phyloP scores from a whole-genome alignment of 768 basidiomycete genomes.

The Boletellus emodensis region DNA sequence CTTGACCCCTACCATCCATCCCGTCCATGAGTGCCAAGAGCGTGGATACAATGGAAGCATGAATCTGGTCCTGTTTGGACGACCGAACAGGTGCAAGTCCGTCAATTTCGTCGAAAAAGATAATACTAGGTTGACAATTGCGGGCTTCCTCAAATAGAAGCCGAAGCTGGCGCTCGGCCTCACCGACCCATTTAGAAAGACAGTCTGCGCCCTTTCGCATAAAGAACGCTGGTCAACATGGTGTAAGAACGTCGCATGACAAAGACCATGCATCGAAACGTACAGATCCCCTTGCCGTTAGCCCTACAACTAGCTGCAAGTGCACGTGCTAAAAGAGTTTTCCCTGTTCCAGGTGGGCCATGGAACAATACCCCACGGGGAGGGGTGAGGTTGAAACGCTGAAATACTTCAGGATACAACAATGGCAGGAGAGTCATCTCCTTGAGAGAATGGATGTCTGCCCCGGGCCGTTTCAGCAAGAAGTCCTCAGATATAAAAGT shows the following conservation, averaged over 20 bases:
- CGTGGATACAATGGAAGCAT: constrained; percentile 95
- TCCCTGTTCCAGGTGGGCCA: constrained; percentile 98
- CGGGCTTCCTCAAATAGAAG: constrained; percentile 95
- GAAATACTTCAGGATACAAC: constrained; percentile 95
- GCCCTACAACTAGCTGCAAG: constrained; percentile 89
- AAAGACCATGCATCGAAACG: constrained; percentile 28
- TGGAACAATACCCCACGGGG: constrained; percentile 97
- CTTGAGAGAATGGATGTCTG: constrained; percentile 94
- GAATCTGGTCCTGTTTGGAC: constrained; percentile 98
- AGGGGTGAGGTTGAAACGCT: constrained; percentile 89
- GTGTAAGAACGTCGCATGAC: neutral
- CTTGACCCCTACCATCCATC: constrained; percentile 97
- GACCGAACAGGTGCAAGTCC: constrained; percentile 96
- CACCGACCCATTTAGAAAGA: constrained; percentile 98
- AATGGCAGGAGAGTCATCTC: constrained; percentile 98
- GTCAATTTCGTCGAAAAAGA: constrained; percentile 99
- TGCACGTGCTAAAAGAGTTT: constrained; percentile 90
- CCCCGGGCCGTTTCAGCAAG: constrained; percentile 3
- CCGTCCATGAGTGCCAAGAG: constrained; percentile 97
- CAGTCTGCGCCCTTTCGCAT: constrained; percentile 99
- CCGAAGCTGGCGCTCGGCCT: constrained; percentile 93
- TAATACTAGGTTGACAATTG: constrained; percentile 90
- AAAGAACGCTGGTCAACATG: constrained; percentile 75
- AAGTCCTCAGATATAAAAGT: neutral
- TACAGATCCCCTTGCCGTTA: constrained; percentile 84